phyloP scores from a whole-genome alignment of 2,329 filamentous ascomycete species.

The Alternaria gaisen region DNA sequence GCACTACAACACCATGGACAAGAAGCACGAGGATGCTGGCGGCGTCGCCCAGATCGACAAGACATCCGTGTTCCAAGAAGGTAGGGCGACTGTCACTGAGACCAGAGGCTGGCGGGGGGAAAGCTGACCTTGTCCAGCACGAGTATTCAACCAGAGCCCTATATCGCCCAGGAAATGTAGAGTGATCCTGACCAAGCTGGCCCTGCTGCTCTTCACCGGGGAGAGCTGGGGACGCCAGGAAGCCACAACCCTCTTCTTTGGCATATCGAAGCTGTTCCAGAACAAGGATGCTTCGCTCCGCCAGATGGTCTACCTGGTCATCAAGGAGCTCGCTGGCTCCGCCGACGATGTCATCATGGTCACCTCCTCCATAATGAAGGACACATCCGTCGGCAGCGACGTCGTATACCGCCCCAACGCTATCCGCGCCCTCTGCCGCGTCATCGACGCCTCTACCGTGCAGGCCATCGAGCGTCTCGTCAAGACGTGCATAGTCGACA shows the following conservation, averaged over 20 bases:
- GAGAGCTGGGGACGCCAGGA: conserved; percentile 97
- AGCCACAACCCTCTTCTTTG: conserved; percentile 97
- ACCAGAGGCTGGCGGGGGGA: conserved; percentile 8
- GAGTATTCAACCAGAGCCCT: conserved; percentile 96
- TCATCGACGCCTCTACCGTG: conserved; percentile 93
- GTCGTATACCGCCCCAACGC: conserved; percentile 86
- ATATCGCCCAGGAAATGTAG: conserved; percentile 98
- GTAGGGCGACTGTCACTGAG: conserved; percentile 60
- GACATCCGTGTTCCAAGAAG: conserved; percentile 98
- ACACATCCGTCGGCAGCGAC: conserved; percentile 94
- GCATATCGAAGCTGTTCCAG: conserved; percentile 97
- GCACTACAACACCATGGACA: conserved; percentile 61
- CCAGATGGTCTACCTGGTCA: conserved; percentile 98
- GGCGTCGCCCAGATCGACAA: conserved; percentile 97
- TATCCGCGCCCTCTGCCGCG: conserved; percentile 92
- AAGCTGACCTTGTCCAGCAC: conserved; percentile 67
- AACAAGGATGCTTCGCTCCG: conserved; percentile 98
- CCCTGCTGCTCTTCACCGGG: conserved; percentile 93
- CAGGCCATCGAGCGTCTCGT: conserved; percentile 98
- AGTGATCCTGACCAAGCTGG: conserved; percentile 91
- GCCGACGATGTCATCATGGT: conserved; percentile 99
- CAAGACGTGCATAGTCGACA: conserved; percentile 99
- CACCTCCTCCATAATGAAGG: conserved; percentile 99
- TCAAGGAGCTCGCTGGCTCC: conserved; percentile 95
- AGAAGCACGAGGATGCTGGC: conserved; percentile 98